phyloP scores from a whole-genome alignment of 2,329 filamentous ascomycete genomes.

The Penicillium griseofulvum region DNA sequence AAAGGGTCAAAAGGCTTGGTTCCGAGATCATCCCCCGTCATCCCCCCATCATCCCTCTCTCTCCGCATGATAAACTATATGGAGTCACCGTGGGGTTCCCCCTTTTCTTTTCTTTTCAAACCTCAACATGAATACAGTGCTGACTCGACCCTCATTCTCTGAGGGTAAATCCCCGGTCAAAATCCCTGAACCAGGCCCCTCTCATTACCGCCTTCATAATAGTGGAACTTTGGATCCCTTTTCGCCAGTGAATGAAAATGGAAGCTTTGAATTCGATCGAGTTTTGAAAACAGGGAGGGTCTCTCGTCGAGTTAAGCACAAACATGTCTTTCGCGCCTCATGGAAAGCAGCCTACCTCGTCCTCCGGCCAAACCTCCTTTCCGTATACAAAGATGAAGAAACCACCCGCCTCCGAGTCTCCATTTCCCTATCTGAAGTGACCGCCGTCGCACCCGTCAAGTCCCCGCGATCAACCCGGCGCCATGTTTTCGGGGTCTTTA shows the following conservation, averaged over 20 bases:
- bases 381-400: slow-evolving; percentile 87
- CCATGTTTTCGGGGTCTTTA: slow-evolving; percentile 89
- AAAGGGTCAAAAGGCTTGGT: slow-evolving; percentile 8
- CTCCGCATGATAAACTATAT: slow-evolving; percentile 8
- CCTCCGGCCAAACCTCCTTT: slow-evolving; percentile 82
- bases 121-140: slow-evolving; percentile 25
- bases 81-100: background rate
- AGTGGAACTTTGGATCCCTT: slow-evolving; percentile 60
- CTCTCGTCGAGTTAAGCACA: slow-evolving; percentile 86
- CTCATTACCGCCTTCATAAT: slow-evolving; percentile 28
- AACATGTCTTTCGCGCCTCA: slow-evolving; percentile 74
- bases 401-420: slow-evolving; percentile 88
- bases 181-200: slow-evolving; percentile 27
- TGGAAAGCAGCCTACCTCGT: slow-evolving; percentile 92
- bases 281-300: slow-evolving; percentile 87
- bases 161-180: slow-evolving; percentile 29
- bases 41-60: background rate
- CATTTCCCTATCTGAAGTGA: slow-evolving; percentile 83
- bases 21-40: slow-evolving; percentile 7
- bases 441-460: slow-evolving; percentile 82
- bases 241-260: slow-evolving; percentile 89
- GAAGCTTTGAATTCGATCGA: slow-evolving; percentile 92
- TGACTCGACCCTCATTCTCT: slow-evolving; percentile 19
- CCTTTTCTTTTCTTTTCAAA: slow-evolving; percentile 3
- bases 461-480: slow-evolving; percentile 84